These are phyloP conservation scores for Penicillium janthinellum DNA, from an alignment of 2,329 filamentous ascomycete species.

Conservation along the genomic window DNA sequence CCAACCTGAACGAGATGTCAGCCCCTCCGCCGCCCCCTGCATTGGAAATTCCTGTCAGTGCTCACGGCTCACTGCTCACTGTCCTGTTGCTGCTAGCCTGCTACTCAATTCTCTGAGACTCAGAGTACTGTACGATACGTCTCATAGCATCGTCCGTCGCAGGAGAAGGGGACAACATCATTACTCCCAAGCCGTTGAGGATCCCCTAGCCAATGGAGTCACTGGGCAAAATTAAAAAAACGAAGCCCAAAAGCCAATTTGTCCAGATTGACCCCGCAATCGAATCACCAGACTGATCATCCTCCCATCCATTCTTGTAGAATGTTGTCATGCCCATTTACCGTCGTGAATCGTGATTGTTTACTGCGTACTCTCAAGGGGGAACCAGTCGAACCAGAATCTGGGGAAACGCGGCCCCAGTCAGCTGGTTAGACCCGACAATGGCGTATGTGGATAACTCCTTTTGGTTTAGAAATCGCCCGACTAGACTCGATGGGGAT, in stretches of 20 bases:
- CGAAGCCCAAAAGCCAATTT: slow-evolving; percentile 4
- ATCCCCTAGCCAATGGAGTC: neutral
- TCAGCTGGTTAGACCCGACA: slow-evolving; percentile 10
- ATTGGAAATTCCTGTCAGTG: neutral
- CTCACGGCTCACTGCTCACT: too few relatives aligned
- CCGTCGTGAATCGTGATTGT: neutral
- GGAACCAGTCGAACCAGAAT: slow-evolving; percentile 19
- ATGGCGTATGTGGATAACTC: slow-evolving; percentile 1
- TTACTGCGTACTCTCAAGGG: neutral
- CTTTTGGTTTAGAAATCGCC: neutral
- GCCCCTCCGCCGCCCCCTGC: neutral
- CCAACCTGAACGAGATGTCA: slow-evolving; percentile 1
- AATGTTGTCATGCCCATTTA: neutral
- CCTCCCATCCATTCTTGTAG: neutral
- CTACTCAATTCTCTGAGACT: neutral
- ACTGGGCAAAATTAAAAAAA: neutral
- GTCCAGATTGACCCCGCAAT: neutral
- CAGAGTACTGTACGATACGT: neutral
- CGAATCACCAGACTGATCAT: neutral
- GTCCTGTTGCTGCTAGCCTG: too few relatives aligned
- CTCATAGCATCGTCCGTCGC: neutral
- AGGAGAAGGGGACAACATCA: neutral
- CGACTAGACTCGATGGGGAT: neutral
- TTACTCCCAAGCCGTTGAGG: slow-evolving; percentile 7
- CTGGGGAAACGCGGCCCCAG: slow-evolving; percentile 22